Evolutionary conservation across 1,284 basidiomycete genomes (phyloP).

Genomic region (Moesziomyces antarcticus): DNA sequence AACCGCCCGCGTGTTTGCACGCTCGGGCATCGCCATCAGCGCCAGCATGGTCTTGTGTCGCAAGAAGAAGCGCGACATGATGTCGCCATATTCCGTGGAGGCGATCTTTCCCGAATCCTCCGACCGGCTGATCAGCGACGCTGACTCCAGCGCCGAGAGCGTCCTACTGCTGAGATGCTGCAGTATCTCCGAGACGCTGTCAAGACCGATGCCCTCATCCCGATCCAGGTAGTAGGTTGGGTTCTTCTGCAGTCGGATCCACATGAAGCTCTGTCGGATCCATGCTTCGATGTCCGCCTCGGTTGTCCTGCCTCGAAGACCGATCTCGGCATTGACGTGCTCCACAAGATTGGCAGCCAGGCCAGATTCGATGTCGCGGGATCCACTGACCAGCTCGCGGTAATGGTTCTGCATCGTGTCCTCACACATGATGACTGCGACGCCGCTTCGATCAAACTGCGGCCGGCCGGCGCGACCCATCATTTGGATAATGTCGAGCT

Average conservation of each 20-base stretch:
- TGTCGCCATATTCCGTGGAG: constrained; percentile 52
- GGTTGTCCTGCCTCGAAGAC: constrained; percentile 21
- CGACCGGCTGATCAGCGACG: constrained; percentile 25
- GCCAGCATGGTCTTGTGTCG: constrained; percentile 51
- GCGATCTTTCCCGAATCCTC: constrained; percentile 13
- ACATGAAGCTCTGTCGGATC: constrained; percentile 49
- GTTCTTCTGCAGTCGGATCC: constrained; percentile 50
- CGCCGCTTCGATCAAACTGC: constrained; percentile 78
- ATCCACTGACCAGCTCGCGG: constrained; percentile 44
- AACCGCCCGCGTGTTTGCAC: constrained; percentile 20
- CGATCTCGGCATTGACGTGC: constrained; percentile 59
- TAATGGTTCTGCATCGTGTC: constrained; percentile 45
- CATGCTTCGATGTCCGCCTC: constrained; percentile 30
- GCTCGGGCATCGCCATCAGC: constrained; percentile 29
- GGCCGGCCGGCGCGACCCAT: constrained; percentile 83
- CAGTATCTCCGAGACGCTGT: constrained; percentile 40
- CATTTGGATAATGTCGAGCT: constrained; percentile 71
- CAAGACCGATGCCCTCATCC: constrained; percentile 38
- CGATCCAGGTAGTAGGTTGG: constrained; percentile 44
- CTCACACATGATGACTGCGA: constrained; percentile 62
- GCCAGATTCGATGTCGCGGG: constrained; percentile 50
- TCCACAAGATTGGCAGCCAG: constrained; percentile 50
- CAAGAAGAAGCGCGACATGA: constrained; percentile 56
- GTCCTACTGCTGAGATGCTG: constrained; percentile 31
- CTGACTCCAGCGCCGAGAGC: constrained; percentile 23